Evolutionary conservation across 805 yeast species (phyloP).

Genomic region (Candida methanosorbosa): DNA sequence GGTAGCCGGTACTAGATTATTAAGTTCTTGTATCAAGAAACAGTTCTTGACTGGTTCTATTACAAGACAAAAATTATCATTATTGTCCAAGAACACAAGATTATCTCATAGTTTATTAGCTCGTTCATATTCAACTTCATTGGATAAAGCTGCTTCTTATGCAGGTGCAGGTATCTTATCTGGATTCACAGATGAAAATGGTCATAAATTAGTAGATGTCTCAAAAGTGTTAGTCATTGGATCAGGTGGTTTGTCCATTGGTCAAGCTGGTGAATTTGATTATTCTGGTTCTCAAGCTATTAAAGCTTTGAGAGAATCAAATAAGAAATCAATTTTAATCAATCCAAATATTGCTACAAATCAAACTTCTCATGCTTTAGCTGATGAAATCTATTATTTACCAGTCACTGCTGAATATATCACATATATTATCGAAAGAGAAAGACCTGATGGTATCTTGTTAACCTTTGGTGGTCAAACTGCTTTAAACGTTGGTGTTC

Average conservation of each 20-base stretch:
- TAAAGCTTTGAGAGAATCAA: conserved; percentile 87
- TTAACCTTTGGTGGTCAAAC: conserved; percentile 99
- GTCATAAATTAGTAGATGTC: conserved; percentile 70
- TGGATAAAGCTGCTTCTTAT: conserved; percentile 30
- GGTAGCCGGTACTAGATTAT: too few relatives aligned
- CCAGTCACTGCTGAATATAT: conserved; percentile 98
- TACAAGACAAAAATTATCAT: too few relatives aligned
- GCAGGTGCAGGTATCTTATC: conserved; percentile 58
- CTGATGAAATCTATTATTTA: conserved; percentile 89
- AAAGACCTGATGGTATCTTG: conserved; percentile 91
- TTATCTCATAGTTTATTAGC: too few relatives aligned
- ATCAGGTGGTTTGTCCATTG: conserved; percentile 94
- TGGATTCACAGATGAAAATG: conserved; percentile 49
- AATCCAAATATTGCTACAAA: conserved; percentile 96
- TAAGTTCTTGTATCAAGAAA: too few relatives aligned
- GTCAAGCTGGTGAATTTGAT: conserved; percentile 98
- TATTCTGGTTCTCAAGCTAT: conserved; percentile 97
- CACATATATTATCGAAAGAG: conserved; percentile 90
- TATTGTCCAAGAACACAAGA: too few relatives aligned
- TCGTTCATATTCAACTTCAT: conserved; percentile 9
- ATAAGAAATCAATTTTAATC: conserved; percentile 75
- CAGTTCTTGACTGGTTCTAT: too few relatives aligned
- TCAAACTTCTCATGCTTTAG: conserved; percentile 91
- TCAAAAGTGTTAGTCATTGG: conserved; percentile 87
- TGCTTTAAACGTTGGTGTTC: conserved; percentile 91